Conservation (phyloP, 192 early-diverging fungal species). For the Funneliformis geosporum region DNA sequence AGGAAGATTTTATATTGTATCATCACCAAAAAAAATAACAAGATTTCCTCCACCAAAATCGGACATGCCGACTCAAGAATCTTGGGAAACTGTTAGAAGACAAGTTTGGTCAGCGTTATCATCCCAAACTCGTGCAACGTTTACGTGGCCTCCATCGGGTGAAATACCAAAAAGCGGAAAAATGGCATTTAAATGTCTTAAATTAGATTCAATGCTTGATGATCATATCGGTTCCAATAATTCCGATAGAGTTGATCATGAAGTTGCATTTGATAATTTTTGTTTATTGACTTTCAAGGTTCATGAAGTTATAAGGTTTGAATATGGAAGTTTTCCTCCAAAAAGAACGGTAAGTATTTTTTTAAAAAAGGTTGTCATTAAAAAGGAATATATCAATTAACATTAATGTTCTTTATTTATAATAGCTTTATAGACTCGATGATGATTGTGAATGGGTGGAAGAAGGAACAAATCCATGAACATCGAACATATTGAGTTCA, state of each 20-base stretch:
- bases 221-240: constrained; percentile 38
- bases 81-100: constrained; percentile 67
- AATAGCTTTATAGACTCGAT: background rate
- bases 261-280: constrained; percentile 75
- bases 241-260: constrained; percentile 60
- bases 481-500: background rate
- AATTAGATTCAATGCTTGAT: constrained; percentile 55
- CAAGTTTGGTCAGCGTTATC: constrained; percentile 60
- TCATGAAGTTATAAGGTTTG: constrained; percentile 60
- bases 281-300: constrained; percentile 71
- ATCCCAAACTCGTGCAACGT: constrained; percentile 60
- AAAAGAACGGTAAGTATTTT: constrained; percentile 50
- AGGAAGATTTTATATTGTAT: constrained; percentile 71
- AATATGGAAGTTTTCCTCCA: constrained; percentile 51
- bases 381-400: no score
- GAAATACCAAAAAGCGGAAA: constrained; percentile 50
- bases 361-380: background rate
- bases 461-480: background rate
- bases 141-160: constrained; percentile 70
- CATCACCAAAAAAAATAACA: constrained; percentile 66
- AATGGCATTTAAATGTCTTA: constrained; percentile 59
- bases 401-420: background rate
- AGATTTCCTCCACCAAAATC: constrained; percentile 63
- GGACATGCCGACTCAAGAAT: constrained; percentile 50
- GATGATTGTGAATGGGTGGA: background rate